A percentile compares a stretch with the other conserved stretches of the same genome.
Conservation (phyloP, 2,329 filamentous ascomycete species). For the Phyllosticta ampelicida region DNA sequence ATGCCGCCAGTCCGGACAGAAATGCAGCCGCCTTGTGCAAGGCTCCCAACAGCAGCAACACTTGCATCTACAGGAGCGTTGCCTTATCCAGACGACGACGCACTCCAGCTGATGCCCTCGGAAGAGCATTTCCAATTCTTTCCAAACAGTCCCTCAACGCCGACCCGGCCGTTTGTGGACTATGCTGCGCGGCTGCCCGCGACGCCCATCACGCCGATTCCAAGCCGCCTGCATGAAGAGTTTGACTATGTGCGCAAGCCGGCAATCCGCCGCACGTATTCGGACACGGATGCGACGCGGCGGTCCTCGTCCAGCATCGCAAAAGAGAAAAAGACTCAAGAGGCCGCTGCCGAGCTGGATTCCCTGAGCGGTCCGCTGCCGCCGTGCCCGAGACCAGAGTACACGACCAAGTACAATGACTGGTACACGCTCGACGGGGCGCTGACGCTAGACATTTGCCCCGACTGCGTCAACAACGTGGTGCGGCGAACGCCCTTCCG, state of each 20-base stretch:
- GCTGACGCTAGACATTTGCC: slow-evolving; percentile 69
- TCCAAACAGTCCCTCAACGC: slow-evolving; percentile 10
- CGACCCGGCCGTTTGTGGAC: background rate
- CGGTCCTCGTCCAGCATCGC: background rate
- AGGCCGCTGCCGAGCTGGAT: background rate
- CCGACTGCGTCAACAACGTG: slow-evolving; percentile 61
- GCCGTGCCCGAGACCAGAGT: slow-evolving; percentile 56
- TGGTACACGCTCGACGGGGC: slow-evolving; percentile 70
- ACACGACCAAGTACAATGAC: slow-evolving; percentile 55
- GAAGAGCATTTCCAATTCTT: slow-evolving; percentile 33
- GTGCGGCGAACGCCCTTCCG: slow-evolving; percentile 60
- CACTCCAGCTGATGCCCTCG: slow-evolving; percentile 31
- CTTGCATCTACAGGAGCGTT: slow-evolving; percentile 16
- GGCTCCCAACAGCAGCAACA: slow-evolving; percentile 14
- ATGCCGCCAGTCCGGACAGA: slow-evolving; percentile 18
- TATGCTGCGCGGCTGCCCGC: background rate
- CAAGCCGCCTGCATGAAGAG: slow-evolving; percentile 2
- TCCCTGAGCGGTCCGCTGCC: slow-evolving; percentile 35
- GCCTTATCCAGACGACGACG: slow-evolving; percentile 38
- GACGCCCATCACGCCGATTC: background rate
- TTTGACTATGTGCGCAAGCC: background rate
- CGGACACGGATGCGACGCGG: background rate
- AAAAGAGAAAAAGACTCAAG: background rate
- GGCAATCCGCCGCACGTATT: slow-evolving; percentile 1
- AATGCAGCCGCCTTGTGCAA: slow-evolving; percentile 23